Evolutionary conservation across 805 yeast species (phyloP), one percentile per base, ranked within the genome.

Genomic region (Wickerhamomyces canadensis): DNA sequence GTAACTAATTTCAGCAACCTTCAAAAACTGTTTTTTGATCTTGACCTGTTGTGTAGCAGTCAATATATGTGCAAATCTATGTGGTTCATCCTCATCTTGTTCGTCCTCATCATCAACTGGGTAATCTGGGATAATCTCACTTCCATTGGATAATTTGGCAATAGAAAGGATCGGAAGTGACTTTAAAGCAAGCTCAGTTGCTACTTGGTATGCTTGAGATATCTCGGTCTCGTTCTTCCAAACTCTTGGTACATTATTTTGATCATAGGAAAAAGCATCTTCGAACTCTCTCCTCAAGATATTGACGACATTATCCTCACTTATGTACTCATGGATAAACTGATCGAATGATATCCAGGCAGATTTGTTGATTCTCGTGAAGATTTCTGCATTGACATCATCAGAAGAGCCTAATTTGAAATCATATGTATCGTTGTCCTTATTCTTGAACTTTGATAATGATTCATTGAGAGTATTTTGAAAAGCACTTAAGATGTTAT

Each of bases 211-310:
- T 14, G 72, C 72, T 2, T 58, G 58, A 39, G 88, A 95, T 40
- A 93, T 74, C 48, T 89, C 94, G 29, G 67, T 68, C 22, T 80
- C 73, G 37, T 77, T 79, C 46, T 75, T 78, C 84, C 95, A 91
- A 23, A 89, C 67, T 27, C 78, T 72, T 12, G 98, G 98, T 21
- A 86, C 60, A 3, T 89, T 94, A 42, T 80, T 72, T 25, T 73
- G 79, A 57, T 88, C 96, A 56, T 84, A 93, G 49, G 91, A 71
- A 65, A 93, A 91, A 30, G 61, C 66, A 40, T 79, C 85, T 49
- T 91, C 97, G 62, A 93, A 91, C 41, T 76, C 66, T 42, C 85
- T 94, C 54, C 85, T 78, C 54, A 91, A 60, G 19, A 86, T 69
- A 36, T 69, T 65, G 2, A 81, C 66, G 7, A 84, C 74, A 16